Evolutionary conservation across 495 filamentous ascomycete genomes (phyloP).

Genomic region (Daldinia decipiens): DNA sequence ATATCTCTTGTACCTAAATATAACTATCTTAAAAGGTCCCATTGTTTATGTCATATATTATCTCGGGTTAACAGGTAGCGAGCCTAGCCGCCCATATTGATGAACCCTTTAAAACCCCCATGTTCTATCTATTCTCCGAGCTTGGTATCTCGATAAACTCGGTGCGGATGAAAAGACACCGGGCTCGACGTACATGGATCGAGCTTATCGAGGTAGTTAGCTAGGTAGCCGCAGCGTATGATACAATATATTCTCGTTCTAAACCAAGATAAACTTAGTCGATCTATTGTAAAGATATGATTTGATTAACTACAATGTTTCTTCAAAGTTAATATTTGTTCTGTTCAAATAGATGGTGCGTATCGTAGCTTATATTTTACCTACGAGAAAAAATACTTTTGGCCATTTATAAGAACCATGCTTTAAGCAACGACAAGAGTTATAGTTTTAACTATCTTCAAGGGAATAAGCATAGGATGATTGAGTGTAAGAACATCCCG

Average conservation of each 20-base stretch:
- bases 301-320: not conserved
- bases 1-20: too few species aligned
- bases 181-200: not conserved
- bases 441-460: not conserved
- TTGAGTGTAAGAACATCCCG: too few species aligned
- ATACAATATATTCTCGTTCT: not conserved
- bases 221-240: not conserved
- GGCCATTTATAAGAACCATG: not conserved
- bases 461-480: not conserved
- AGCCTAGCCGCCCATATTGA: slow-evolving; percentile 5
- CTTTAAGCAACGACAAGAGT: not conserved
- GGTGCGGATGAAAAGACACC: not conserved
- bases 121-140: not conserved
- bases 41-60: slow-evolving; percentile 8
- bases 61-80: slow-evolving; percentile 36
- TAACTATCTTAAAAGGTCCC: not conserved
- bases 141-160: not conserved
- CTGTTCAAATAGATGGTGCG: too few species aligned
- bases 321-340: too few species aligned
- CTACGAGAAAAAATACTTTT: not conserved
- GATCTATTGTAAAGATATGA: not conserved
- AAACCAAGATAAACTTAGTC: not conserved
- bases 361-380: not conserved
- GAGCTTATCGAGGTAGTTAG: not conserved
- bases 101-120: slow-evolving; percentile 1